A percentile compares a stretch with the other conserved stretches of the same genome.
phyloP scores from a whole-genome alignment of 2,329 filamentous ascomycete genomes.

The Fusarium pilosicola region DNA sequence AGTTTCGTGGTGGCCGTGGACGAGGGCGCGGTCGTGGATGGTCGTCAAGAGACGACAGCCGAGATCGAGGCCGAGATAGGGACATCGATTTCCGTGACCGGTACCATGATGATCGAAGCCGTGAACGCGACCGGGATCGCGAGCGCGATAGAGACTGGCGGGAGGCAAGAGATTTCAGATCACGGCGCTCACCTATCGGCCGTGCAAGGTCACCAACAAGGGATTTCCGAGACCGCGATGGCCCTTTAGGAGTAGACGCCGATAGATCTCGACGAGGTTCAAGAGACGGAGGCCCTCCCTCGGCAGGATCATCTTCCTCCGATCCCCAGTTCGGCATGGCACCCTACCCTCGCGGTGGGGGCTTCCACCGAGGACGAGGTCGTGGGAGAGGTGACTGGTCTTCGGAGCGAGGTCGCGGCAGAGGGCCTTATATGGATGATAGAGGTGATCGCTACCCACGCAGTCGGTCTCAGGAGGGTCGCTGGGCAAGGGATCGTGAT shows the following conservation, averaged over 20 bases:
- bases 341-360: conserved; percentile 65
- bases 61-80: conserved; percentile 68
- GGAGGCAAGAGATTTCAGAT: conserved; percentile 51
- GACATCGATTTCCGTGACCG: conserved; percentile 69
- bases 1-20: conserved; percentile 64
- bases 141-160: conserved; percentile 62
- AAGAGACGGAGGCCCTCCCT: conserved; percentile 74
- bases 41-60: conserved; percentile 67
- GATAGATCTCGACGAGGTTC: conserved; percentile 75
- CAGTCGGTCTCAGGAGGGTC: conserved; percentile 73
- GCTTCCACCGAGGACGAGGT: conserved; percentile 65
- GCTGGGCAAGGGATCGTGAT: conserved; percentile 66
- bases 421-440: conserved; percentile 67
- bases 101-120: conserved; percentile 68
- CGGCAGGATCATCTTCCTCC: conserved; percentile 75
- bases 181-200: conserved; percentile 67
- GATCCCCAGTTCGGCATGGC: conserved; percentile 69
- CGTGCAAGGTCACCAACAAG: conserved; percentile 73
- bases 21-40: conserved; percentile 69
- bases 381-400: conserved; percentile 57
- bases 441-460: conserved; percentile 69
- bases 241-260: conserved; percentile 71
- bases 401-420: conserved; percentile 63
- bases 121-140: conserved; percentile 67
- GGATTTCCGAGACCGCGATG: conserved; percentile 71